phyloP scores from a whole-genome alignment of 495 filamentous ascomycete species.

The Parmelia sp. region DNA sequence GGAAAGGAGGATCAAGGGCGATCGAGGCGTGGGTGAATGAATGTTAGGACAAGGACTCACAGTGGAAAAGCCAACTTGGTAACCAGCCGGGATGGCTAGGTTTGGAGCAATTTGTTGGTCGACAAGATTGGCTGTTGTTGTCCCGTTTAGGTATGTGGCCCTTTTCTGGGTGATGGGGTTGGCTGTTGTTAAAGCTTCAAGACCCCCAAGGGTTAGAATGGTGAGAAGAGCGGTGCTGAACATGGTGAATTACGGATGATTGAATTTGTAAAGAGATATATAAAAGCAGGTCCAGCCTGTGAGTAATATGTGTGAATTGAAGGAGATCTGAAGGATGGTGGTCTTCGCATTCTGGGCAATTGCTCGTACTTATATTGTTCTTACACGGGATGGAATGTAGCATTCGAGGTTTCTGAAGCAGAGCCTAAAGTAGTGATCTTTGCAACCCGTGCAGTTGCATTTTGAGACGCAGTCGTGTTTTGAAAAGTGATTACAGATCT shows the following conservation, averaged over 20 bases:
- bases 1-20: not conserved
- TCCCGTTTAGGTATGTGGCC: too few species aligned
- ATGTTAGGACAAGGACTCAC: conserved; percentile 5
- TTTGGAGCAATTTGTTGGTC: not conserved
- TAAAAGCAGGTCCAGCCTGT: not conserved
- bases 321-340: not conserved
- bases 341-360: not conserved
- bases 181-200: not conserved
- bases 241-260: not conserved
- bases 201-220: not conserved
- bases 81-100: not conserved
- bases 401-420: not conserved
- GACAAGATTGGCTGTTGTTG: not conserved
- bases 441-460: not conserved
- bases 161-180: not conserved
- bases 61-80: conserved; percentile 14
- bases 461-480: not conserved
- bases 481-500: not conserved
- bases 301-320: not conserved
- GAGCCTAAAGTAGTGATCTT: not conserved
- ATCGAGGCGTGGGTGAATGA: not conserved
- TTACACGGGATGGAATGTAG: not conserved
- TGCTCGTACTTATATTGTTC: not conserved
- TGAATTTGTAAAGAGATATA: not conserved
- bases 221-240: not conserved